Conservation (phyloP, 208 protist species). For the Tritrichomonas musculus region DNA sequence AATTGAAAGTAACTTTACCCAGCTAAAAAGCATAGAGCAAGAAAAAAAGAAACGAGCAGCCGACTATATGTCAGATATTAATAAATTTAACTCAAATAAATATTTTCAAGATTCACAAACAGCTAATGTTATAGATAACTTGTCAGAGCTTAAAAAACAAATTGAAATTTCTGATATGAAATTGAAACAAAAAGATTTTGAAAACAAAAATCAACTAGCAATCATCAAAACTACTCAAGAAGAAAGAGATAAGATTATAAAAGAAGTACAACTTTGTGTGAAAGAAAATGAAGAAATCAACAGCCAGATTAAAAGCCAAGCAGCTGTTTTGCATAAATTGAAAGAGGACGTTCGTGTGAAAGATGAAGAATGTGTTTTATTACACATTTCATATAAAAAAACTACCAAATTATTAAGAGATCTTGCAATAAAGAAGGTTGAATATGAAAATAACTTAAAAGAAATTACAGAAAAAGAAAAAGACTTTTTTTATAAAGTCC, state of each 20-base stretch:
- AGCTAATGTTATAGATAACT: too few species aligned
- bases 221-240: not conserved
- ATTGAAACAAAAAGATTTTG: not conserved
- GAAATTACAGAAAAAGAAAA: not conserved
- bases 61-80: not conserved
- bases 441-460: not conserved
- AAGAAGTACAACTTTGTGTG: not conserved
- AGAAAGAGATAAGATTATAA: not conserved
- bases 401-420: not conserved
- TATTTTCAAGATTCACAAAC: not conserved
- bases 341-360: not conserved
- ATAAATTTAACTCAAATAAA: not conserved
- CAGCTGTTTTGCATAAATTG: not conserved
- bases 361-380: not conserved
- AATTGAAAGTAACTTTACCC: slow-evolving; percentile 72
- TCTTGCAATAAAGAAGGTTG: not conserved
- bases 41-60: not conserved
- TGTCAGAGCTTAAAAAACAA: not conserved
- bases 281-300: not conserved
- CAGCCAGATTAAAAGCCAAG: not conserved
- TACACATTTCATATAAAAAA: not conserved
- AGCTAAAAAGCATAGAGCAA: slow-evolving; percentile 32
- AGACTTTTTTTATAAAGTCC: not conserved
- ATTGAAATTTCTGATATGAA: not conserved
- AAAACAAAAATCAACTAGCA: not conserved